Evolutionary conservation across 176 grass and related monocot genomes (phyloP).

Genomic region (Zoysia pacifica): DNA sequence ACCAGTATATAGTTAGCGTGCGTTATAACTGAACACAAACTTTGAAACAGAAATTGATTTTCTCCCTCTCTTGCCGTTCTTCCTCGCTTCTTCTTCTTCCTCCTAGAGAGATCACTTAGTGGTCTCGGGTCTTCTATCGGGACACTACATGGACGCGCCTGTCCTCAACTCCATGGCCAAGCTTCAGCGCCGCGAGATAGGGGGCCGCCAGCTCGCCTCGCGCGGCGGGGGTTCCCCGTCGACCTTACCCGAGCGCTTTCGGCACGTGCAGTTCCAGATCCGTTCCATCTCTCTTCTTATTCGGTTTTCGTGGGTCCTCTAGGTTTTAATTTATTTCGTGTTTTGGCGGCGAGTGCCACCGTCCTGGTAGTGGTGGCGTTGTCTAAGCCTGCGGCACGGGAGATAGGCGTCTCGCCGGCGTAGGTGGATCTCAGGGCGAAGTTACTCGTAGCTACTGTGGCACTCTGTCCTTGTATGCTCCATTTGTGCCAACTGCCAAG

Average conservation of each 20-base stretch:
- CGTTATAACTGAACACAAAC: too few species aligned
- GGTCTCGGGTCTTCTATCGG: too few species aligned
- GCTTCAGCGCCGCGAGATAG: constrained; percentile 90
- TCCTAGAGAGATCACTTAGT: too few species aligned
- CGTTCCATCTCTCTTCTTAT: neutral
- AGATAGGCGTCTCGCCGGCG: neutral
- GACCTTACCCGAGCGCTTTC: constrained; percentile 76
- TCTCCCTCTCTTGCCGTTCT: too few species aligned
- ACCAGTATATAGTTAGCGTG: too few species aligned
- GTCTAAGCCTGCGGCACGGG: neutral
- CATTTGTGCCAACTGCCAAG: neutral
- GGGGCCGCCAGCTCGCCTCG: constrained; percentile 60
- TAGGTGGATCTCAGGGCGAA: neutral
- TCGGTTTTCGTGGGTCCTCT: too few species aligned
- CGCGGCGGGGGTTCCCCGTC: constrained; percentile 54
- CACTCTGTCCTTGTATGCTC: neutral
- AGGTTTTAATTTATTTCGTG: too few species aligned
- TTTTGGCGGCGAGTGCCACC: neutral
- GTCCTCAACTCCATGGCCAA: constrained; percentile 75
- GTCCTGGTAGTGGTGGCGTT: neutral
- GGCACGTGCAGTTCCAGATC: constrained; percentile 93
- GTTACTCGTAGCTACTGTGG: neutral
- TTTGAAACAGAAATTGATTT: too few species aligned
- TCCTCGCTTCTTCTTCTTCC: too few species aligned
- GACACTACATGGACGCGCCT: constrained; percentile 26